These are phyloP conservation scores for Cladochytrium replicatum DNA, from an alignment of 192 early-diverging fungal species.

Conservation along the genomic window DNA sequence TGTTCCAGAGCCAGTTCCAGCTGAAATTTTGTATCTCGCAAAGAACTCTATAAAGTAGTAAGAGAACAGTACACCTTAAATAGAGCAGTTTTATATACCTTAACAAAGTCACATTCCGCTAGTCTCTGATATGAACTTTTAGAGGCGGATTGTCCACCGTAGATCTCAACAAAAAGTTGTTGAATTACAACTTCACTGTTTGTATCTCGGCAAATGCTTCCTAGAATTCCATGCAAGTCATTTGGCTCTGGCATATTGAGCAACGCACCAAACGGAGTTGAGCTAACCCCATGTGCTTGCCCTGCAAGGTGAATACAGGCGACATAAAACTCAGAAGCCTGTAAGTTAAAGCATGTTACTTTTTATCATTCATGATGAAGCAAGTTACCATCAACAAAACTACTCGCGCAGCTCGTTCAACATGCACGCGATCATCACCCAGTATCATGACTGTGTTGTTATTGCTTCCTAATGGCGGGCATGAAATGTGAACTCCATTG, in stretches of 20 bases:
- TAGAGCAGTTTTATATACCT: slow-evolving; percentile 7
- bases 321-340: slow-evolving; percentile 42
- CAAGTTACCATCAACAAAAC: slow-evolving; percentile 57
- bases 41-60: slow-evolving; percentile 22
- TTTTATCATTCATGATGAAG: background rate
- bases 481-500: slow-evolving; percentile 58
- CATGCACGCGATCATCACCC: slow-evolving; percentile 59
- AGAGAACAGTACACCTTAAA: background rate
- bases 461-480: slow-evolving; percentile 51
- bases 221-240: slow-evolving; percentile 15
- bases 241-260: background rate
- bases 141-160: slow-evolving; percentile 53
- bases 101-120: slow-evolving; percentile 39
- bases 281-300: no score
- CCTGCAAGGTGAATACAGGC: slow-evolving; percentile 31
- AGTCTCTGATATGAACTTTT: slow-evolving; percentile 51
- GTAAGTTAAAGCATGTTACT: background rate
- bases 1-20: slow-evolving; percentile 69
- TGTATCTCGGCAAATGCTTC: slow-evolving; percentile 34
- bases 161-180: slow-evolving; percentile 51
- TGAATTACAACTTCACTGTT: slow-evolving; percentile 56
- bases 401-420: slow-evolving; percentile 58
- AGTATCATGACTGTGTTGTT: slow-evolving; percentile 43
- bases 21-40: slow-evolving; percentile 60
- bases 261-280: no score